Evolutionary conservation across 1,284 basidiomycete genomes (phyloP), one percentile per base, ranked within the genome.

Genomic region (Fomitopsis betulina): DNA sequence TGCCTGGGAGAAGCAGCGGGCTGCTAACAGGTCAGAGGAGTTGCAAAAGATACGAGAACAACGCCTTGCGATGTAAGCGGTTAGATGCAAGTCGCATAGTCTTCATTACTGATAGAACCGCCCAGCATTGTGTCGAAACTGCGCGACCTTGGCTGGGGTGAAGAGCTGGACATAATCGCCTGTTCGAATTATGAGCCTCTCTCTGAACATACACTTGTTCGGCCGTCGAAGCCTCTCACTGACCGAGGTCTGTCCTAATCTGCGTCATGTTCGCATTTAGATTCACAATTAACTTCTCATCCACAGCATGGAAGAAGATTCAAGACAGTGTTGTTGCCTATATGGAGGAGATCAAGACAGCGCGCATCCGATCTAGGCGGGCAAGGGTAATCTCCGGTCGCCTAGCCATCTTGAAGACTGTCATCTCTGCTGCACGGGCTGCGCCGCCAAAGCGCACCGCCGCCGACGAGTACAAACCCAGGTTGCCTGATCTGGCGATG

Each of bases 281-380:
- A 21, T 53, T 5, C 6, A 15, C 6, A n/a, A 23, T 9, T 27
- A 13, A 15, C 43, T 45, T 2, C 55, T 15, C 9, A 25, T n/a
- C 35, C 35, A 9, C 50, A 57, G 56, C 17, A 9, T 57, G 56
- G 56, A 17, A 15, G 10, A 57, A 53, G 12, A 57, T 57, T 10
- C 38, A 40, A 13, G 39, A 32, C 7, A 21, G 43, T 12, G 6
- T 57, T 4, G 21, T 53, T 5, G 25, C 7, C 7, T 25, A 27
- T 35, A 56, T 59, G 58, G 33, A 53, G n/a, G 15, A 38, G 9
- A 45, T 39, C 35, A 53, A 49, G 39, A 25, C 19, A 5, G n/a
- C 12, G 5, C 58, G 58, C 12, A 21, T 53, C 2, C 8, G 7
- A 1, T 12, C 25, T 3, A 49, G 49, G 35, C 35, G 35, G 10